A percentile compares a stretch with the other conserved stretches of the same genome.
phyloP scores from a whole-genome alignment of 495 filamentous ascomycete genomes.

The Talaromyces trachyspermus region DNA sequence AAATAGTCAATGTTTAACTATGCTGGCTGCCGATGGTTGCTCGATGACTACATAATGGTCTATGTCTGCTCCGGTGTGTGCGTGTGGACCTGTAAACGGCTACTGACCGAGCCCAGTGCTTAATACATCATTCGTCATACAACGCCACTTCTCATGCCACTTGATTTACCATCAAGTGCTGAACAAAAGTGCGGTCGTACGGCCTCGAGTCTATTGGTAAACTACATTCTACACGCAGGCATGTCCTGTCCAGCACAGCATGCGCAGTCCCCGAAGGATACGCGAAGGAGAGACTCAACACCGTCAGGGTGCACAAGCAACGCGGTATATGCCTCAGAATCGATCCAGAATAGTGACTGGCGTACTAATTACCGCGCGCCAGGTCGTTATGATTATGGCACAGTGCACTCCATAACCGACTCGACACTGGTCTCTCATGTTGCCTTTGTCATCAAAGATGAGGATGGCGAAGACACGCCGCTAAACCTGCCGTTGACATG shows the following conservation, averaged over 20 bases:
- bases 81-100: too few relatives aligned
- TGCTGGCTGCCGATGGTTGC: too few relatives aligned
- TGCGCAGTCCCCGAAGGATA: neutral
- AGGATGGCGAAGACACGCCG: slow-evolving; percentile 2
- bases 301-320: neutral
- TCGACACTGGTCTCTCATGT: slow-evolving; percentile 1
- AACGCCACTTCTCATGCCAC: too few relatives aligned
- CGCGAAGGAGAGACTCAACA: neutral
- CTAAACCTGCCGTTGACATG: slow-evolving; percentile 3
- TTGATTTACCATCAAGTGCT: too few relatives aligned
- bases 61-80: too few relatives aligned
- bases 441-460: slow-evolving; percentile 1
- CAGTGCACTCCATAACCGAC: slow-evolving; percentile 3
- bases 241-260: neutral
- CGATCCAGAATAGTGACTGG: too few relatives aligned
- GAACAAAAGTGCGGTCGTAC: too few relatives aligned
- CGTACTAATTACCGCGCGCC: neutral
- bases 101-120: too few relatives aligned
- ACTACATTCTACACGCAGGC: neutral
- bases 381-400: slow-evolving; percentile 2
- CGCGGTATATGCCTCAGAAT: neutral
- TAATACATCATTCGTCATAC: too few relatives aligned
- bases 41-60: too few relatives aligned
- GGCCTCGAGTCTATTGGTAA: neutral
- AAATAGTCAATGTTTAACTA: too few relatives aligned